Base-by-base conservation (phyloP, 805 yeast genomes). In the Cephaloascus albidus region DNA sequence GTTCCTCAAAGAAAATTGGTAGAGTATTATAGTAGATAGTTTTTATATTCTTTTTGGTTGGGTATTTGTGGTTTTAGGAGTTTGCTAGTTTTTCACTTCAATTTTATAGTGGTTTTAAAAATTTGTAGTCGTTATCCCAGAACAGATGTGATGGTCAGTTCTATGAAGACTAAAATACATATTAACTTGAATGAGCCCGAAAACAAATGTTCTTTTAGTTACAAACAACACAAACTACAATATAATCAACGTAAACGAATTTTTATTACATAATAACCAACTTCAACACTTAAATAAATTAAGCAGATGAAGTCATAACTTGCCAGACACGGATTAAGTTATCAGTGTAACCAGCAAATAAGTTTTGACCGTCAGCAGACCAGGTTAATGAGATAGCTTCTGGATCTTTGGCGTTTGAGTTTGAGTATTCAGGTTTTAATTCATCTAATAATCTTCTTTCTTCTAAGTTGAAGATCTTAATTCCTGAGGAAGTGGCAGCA, bases 281-380 rank as follows among this genome's bases (percentile, higher is more conserved):
- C 33, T 16, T 16, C 33, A 31, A n/a, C 33, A 10, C 10, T 31
- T 31, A 33, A 33, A 18, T 16, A 18, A 43, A 41, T 57, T 67
- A 67, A 60, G 72, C 70, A 47, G 71, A 66, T 52, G 81, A 72
- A 74, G 94, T 86, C 97, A 93, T 93, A 61, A 93, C 96, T 83
- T 93, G 97, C 98, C 98, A 93, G 73, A 93, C 99, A 78, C 99
- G 90, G 81, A 93, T 90, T 68, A 85, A 80, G 80, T 86, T 86
- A 76, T 93, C 99, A 64, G 97, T 89, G 96, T 93, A 93, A 81
- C 99, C 99, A 61, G 97, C 96, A 70, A 87, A 93, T 74, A 93
- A 81, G 84, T 84, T 87, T 81, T 90, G 97, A 70, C 98, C 98
- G 62, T 93, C 98, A 72, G 96, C 90, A 61, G 97, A 89, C 99